Evolutionary conservation across 495 filamentous ascomycete species (phyloP).

Genomic region (Trichoderma asperelloides): DNA sequence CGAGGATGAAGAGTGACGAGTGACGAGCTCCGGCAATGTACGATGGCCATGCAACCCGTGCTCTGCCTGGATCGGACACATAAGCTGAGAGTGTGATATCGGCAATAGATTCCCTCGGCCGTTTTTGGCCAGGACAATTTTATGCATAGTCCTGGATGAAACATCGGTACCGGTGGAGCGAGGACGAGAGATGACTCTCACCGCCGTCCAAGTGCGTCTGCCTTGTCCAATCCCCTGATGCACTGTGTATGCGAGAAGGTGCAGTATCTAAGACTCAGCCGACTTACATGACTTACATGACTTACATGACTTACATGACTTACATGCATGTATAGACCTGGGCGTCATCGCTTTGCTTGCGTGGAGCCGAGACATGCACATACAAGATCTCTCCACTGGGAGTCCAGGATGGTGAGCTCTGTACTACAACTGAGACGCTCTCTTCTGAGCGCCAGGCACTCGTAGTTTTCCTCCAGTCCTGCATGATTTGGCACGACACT

Average conservation of each 20-base stretch:
- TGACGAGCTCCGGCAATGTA: not conserved
- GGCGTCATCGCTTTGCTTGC: not conserved
- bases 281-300: not conserved
- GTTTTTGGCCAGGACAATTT: not conserved
- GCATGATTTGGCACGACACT: not conserved
- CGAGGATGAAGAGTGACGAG: not conserved
- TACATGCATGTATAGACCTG: not conserved
- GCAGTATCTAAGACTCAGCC: not conserved
- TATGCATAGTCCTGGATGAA: not conserved
- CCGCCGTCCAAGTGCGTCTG: not conserved
- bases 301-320: too few species aligned
- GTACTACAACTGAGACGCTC: not conserved
- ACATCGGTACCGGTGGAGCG: not conserved
- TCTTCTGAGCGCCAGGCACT: not conserved
- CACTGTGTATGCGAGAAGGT: not conserved
- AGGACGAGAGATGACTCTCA: not conserved
- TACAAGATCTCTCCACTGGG: not conserved
- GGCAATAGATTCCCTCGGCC: not conserved
- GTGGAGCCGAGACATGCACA: too few species aligned
- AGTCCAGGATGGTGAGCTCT: not conserved
- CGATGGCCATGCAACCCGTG: not conserved
- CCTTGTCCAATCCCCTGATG: not conserved
- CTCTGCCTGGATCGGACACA: not conserved
- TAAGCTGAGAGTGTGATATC: not conserved
- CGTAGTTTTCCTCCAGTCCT: not conserved